These are phyloP conservation scores for Candida chauliodis DNA, from an alignment of 805 yeast species.

Conservation along the genomic window DNA sequence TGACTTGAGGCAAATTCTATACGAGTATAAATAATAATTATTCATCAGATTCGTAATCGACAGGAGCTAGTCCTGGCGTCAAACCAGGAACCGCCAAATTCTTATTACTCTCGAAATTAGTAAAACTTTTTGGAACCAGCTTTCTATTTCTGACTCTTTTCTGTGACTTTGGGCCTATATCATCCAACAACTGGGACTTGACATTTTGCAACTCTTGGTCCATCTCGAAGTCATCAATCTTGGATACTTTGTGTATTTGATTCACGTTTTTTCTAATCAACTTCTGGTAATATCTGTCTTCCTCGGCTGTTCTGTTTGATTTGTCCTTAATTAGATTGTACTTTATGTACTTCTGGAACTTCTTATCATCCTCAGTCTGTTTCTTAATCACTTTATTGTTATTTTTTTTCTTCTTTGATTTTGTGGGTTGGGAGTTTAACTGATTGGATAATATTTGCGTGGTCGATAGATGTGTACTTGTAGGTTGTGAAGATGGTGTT, in stretches of 20 bases:
- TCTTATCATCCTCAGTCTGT: slow-evolving; percentile 24
- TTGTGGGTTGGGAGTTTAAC: slow-evolving; percentile 15
- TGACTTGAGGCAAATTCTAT: slow-evolving; percentile 75
- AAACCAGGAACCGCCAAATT: slow-evolving; percentile 40
- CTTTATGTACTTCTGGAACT: slow-evolving; percentile 34
- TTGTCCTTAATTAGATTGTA: slow-evolving; percentile 37
- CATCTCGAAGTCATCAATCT: slow-evolving; percentile 29
- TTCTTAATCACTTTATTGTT: slow-evolving; percentile 25
- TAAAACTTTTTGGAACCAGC: slow-evolving; percentile 5
- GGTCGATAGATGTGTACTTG: slow-evolving; percentile 2
- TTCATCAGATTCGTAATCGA: slow-evolving; percentile 49
- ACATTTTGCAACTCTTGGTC: slow-evolving; percentile 26
- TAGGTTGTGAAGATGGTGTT: not conserved
- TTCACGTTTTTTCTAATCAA: slow-evolving; percentile 35
- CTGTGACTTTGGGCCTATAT: slow-evolving; percentile 22
- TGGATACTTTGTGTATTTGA: slow-evolving; percentile 23
- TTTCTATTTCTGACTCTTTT: slow-evolving; percentile 21
- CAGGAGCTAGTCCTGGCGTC: slow-evolving; percentile 86
- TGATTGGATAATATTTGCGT: slow-evolving; percentile 20
- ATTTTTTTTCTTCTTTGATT: slow-evolving; percentile 17
- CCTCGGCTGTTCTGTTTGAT: slow-evolving; percentile 25
- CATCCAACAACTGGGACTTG: slow-evolving; percentile 13
- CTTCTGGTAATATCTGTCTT: slow-evolving; percentile 35
- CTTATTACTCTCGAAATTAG: slow-evolving; percentile 8
- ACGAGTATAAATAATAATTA: slow-evolving; percentile 41